phyloP scores from a whole-genome alignment of 305 asterid genomes.

The Solanum hybrid region DNA sequence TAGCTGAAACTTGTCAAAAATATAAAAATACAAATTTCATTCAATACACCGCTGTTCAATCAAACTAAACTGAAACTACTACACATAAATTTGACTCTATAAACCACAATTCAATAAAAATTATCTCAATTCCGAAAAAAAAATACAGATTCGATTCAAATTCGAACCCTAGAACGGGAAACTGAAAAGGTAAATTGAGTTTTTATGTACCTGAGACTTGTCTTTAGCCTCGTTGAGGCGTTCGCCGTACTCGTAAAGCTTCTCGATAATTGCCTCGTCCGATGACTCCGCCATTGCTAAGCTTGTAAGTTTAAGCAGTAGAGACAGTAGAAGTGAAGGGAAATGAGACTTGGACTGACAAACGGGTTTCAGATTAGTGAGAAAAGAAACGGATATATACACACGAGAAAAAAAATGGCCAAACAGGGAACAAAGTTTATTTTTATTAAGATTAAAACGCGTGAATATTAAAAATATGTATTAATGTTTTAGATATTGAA shows the following conservation, averaged over 20 bases:
- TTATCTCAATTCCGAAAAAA: neutral
- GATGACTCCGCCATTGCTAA: constrained; percentile 34
- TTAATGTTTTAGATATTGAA: no score
- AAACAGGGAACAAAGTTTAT: neutral
- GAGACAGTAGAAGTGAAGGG: neutral
- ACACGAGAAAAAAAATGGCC: neutral
- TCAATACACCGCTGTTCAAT: neutral
- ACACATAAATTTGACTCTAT: neutral
- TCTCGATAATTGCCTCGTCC: constrained; percentile 64
- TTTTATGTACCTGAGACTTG: constrained; percentile 62
- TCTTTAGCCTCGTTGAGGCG: constrained; percentile 80
- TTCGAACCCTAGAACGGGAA: constrained; percentile 25
- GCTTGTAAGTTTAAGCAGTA: neutral
- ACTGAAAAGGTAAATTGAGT: neutral
- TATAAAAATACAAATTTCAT: neutral
- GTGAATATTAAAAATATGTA: no score
- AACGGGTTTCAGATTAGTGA: neutral
- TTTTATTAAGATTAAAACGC: no score
- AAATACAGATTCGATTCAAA: neutral
- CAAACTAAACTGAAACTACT: neutral
- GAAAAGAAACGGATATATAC: neutral
- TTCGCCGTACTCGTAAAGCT: constrained; percentile 82
- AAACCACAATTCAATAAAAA: neutral
- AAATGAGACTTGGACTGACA: neutral
- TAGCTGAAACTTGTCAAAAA: neutral